phyloP scores from a whole-genome alignment of 495 filamentous ascomycete species.

The Hypoxylon fuscum region DNA sequence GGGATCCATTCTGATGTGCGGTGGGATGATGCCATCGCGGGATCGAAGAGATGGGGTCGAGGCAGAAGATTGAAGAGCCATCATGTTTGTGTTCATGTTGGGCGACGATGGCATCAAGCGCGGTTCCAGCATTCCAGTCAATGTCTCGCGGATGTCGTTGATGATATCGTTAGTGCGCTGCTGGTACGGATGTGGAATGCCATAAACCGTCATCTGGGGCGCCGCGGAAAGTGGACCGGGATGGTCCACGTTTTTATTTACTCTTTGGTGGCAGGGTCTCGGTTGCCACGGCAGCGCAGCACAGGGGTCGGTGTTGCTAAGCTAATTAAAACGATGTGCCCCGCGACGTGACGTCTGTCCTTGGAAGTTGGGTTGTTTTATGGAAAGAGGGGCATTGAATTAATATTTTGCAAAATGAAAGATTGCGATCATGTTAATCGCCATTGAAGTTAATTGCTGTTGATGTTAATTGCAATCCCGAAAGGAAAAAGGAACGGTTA shows the following conservation, averaged over 20 bases:
- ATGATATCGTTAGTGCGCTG: conserved; percentile 45
- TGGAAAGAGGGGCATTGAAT: neutral
- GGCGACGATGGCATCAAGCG: conserved; percentile 56
- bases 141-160: conserved; percentile 52
- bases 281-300: conserved; percentile 22
- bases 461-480: too few relatives aligned
- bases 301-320: neutral
- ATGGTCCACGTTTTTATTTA: conserved; percentile 29
- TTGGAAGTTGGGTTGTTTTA: too few relatives aligned
- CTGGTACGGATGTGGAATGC: conserved; percentile 37
- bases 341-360: conserved; percentile 25
- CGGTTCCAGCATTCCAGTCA: conserved; percentile 57
- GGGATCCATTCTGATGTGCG: conserved; percentile 58
- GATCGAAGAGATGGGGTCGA: conserved; percentile 78
- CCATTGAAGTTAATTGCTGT: too few relatives aligned
- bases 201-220: conserved; percentile 39
- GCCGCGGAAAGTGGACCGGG: conserved; percentile 1
- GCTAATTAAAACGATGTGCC: conserved; percentile 7
- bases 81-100: conserved; percentile 46
- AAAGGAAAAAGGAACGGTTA: too few relatives aligned
- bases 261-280: conserved; percentile 5
- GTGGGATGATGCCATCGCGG: conserved; percentile 67
- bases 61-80: conserved; percentile 63
- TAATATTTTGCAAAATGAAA: neutral
- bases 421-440: too few relatives aligned